Conservation (phyloP, 345 rosid genomes). For the Arabis hirsuta region DNA sequence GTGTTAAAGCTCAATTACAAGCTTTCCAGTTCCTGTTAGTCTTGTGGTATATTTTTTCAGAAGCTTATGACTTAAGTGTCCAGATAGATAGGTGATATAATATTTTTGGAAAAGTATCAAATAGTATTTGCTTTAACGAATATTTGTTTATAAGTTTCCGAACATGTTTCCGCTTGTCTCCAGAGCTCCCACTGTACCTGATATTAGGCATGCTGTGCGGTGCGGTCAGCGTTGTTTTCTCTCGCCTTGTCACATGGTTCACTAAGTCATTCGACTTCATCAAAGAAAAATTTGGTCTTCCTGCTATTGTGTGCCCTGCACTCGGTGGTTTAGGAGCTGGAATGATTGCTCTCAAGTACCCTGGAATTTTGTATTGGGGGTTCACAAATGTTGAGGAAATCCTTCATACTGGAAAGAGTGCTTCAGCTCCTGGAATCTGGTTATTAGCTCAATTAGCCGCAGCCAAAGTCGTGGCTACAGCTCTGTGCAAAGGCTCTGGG, state of each 20-base stretch:
- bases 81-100: slow-evolving; percentile 4
- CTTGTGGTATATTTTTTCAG: slow-evolving; percentile 1
- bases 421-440: slow-evolving; percentile 99
- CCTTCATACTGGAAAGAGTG: slow-evolving; percentile 92
- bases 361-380: slow-evolving; percentile 97
- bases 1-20: not conserved
- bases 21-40: not conserved
- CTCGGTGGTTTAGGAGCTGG: slow-evolving; percentile 98
- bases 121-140: not conserved
- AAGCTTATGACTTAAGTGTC: slow-evolving; percentile 15
- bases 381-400: slow-evolving; percentile 98
- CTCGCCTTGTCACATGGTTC: slow-evolving; percentile 90
- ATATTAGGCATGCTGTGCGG: slow-evolving; percentile 98
- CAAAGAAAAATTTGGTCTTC: slow-evolving; percentile 81
- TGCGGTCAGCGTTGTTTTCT: slow-evolving; percentile 86
- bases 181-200: slow-evolving; percentile 94
- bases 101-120: no score
- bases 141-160: slow-evolving; percentile 2
- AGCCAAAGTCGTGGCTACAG: slow-evolving; percentile 96
- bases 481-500: slow-evolving; percentile 95
- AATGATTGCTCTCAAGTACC: slow-evolving; percentile 92
- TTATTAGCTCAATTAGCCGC: slow-evolving; percentile 86
- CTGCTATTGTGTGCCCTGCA: slow-evolving; percentile 93
- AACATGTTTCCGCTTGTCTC: slow-evolving; percentile 36
- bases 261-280: slow-evolving; percentile 71